A percentile compares a stretch with the other conserved stretches of the same genome.
These are phyloP conservation scores for Lupinus albus DNA, from an alignment of 306 rosid genomes.

Conservation along the genomic window DNA sequence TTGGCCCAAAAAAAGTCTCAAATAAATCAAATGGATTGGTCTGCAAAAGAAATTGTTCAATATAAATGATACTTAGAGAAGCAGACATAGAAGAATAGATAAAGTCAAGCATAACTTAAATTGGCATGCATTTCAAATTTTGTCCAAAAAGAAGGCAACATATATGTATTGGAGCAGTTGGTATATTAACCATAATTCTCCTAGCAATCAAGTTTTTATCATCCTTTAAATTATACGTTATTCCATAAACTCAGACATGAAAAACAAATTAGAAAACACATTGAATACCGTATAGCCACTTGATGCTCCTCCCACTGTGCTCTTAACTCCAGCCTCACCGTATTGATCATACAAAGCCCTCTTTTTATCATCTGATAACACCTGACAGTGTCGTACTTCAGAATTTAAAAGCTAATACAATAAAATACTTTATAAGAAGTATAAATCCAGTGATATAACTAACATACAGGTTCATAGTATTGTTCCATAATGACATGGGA, in stretches of 20 bases:
- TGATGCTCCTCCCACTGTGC: conserved; percentile 83
- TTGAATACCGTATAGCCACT: conserved; percentile 80
- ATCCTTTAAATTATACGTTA: conserved; percentile 1
- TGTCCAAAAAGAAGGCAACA: conserved; percentile 21
- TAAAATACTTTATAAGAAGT: conserved; percentile 34
- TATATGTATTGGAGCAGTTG: conserved; percentile 13
- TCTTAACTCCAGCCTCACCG: conserved; percentile 96
- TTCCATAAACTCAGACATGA: conserved; percentile 10
- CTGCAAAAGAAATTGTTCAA: conserved; percentile 51
- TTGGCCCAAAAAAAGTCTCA: conserved; percentile 93
- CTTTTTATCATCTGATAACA: conserved; percentile 96
- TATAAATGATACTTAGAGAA: conserved; percentile 30
- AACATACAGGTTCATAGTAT: not conserved
- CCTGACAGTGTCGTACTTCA: conserved; percentile 80
- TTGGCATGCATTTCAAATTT: conserved; percentile 34
- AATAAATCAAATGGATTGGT: conserved; percentile 96
- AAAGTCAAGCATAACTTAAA: conserved; percentile 27
- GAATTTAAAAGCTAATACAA: conserved; percentile 66
- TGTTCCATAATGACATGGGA: conserved; percentile 16
- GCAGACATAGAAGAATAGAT: conserved; percentile 12
- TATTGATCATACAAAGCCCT: conserved; percentile 94
- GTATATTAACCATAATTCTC: conserved; percentile 20
- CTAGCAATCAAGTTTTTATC: conserved; percentile 1
- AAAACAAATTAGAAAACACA: conserved; percentile 24
- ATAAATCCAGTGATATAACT: conserved; percentile 23